These are phyloP conservation scores for Perkinsus chesapeaki DNA, from an alignment of 169 alveolate species.

Conservation along the genomic window DNA sequence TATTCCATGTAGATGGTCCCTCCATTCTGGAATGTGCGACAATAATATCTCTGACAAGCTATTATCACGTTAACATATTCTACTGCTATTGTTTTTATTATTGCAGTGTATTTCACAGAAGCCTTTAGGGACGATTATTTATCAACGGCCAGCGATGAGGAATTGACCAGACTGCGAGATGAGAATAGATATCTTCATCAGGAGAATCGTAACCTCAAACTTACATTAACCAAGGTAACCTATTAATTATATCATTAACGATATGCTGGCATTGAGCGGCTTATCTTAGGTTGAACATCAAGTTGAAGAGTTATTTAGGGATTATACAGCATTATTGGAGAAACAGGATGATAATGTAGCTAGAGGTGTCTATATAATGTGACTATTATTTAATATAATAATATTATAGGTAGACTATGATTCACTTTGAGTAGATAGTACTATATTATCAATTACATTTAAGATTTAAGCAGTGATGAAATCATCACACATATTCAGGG, in stretches of 20 bases:
- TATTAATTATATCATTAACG: neutral
- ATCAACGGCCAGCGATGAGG: neutral
- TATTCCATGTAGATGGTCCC: no score
- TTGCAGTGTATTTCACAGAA: neutral
- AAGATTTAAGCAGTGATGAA: no score
- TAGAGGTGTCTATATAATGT: no score
- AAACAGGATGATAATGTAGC: no score
- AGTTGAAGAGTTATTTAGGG: neutral
- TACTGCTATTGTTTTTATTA: neutral
- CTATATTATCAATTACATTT: no score
- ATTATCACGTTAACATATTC: no score
- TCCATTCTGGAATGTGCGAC: no score
- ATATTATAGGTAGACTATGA: no score
- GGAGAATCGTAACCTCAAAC: neutral
- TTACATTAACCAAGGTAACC: neutral
- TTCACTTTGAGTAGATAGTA: no score
- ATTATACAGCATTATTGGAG: neutral
- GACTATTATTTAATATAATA: no score
- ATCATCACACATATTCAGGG: no score
- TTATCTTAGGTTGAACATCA: neutral
- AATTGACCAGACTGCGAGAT: neutral
- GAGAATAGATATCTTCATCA: neutral
- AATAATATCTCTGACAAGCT: neutral
- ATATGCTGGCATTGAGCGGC: neutral
- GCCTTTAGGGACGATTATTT: neutral